A percentile compares a stretch with the other conserved stretches of the same genome.
phyloP scores from a whole-genome alignment of 805 yeast genomes.

The Candida endomychidarum region DNA sequence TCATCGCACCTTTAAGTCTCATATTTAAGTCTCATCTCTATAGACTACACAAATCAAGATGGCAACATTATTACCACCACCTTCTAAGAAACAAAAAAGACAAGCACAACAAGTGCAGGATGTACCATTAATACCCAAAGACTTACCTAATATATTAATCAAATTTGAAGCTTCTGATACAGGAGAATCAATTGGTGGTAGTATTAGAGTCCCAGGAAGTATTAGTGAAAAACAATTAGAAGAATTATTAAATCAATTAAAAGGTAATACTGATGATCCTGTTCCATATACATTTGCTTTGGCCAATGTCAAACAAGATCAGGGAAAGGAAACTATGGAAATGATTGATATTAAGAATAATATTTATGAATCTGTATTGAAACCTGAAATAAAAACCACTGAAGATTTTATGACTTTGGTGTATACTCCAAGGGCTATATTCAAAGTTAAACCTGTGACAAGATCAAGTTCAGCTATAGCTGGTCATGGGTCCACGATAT shows the following conservation, averaged over 20 bases:
- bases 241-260: constrained; percentile 77
- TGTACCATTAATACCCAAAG: constrained; percentile 68
- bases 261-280: constrained; percentile 72
- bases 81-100: constrained; percentile 81
- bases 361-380: constrained; percentile 74
- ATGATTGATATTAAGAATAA: constrained; percentile 76
- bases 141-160: constrained; percentile 82
- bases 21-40: not conserved
- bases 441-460: constrained; percentile 88
- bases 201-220: constrained; percentile 87
- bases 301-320: constrained; percentile 39
- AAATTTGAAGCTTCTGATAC: constrained; percentile 92
- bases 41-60: constrained; percentile 37
- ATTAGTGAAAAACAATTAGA: constrained; percentile 85
- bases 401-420: constrained; percentile 91
- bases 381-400: constrained; percentile 83
- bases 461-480: constrained; percentile 89
- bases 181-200: constrained; percentile 82
- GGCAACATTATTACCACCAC: constrained; percentile 96
- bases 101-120: constrained; percentile 82
- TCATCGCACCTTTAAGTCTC: constrained; percentile 7
- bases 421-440: constrained; percentile 92
- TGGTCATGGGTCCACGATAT: constrained; percentile 92
- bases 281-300: constrained; percentile 87
- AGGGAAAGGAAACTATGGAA: constrained; percentile 32